These are phyloP conservation scores for Hyaloscypha finlandica DNA, from an alignment of 495 filamentous ascomycete genomes.

Conservation along the genomic window DNA sequence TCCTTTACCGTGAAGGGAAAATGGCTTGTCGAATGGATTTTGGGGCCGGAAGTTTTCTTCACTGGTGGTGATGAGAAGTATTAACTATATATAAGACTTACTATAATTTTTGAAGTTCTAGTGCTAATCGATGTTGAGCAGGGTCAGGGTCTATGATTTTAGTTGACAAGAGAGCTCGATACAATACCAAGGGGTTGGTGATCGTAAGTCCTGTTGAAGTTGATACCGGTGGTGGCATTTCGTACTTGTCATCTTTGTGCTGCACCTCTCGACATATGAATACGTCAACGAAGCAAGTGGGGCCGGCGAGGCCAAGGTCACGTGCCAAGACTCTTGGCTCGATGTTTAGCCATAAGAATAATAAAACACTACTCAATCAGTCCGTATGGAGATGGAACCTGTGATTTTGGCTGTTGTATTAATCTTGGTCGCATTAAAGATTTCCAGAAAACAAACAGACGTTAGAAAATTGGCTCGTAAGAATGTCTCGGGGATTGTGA, in stretches of 20 bases:
- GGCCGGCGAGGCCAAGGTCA: neutral
- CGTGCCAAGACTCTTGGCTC: neutral
- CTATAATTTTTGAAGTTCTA: slow-evolving; percentile 60
- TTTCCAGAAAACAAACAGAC: too few relatives aligned
- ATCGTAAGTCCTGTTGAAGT: slow-evolving; percentile 53
- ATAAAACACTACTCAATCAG: too few relatives aligned
- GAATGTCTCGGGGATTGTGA: too few relatives aligned
- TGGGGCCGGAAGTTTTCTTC: neutral
- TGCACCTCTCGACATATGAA: neutral
- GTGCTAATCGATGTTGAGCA: slow-evolving; percentile 68
- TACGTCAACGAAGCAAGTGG: slow-evolving; percentile 10
- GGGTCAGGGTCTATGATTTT: slow-evolving; percentile 61
- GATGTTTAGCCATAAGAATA: too few relatives aligned
- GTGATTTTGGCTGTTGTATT: too few relatives aligned
- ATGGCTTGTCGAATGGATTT: neutral
- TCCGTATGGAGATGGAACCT: too few relatives aligned
- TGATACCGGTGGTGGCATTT: slow-evolving; percentile 37
- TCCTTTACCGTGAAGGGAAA: too few relatives aligned
- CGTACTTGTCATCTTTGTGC: slow-evolving; percentile 9
- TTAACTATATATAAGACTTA: neutral
- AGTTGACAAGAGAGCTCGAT: slow-evolving; percentile 61
- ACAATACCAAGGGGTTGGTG: slow-evolving; percentile 72
- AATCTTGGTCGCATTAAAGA: too few relatives aligned
- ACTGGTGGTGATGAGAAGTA: neutral
- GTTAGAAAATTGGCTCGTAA: too few relatives aligned